Percentiles rank a stretch among this genome's conserved stretches.
These are phyloP conservation scores for Sarcocystis neurona DNA, from an alignment of 169 alveolate species.

Conservation along the genomic window DNA sequence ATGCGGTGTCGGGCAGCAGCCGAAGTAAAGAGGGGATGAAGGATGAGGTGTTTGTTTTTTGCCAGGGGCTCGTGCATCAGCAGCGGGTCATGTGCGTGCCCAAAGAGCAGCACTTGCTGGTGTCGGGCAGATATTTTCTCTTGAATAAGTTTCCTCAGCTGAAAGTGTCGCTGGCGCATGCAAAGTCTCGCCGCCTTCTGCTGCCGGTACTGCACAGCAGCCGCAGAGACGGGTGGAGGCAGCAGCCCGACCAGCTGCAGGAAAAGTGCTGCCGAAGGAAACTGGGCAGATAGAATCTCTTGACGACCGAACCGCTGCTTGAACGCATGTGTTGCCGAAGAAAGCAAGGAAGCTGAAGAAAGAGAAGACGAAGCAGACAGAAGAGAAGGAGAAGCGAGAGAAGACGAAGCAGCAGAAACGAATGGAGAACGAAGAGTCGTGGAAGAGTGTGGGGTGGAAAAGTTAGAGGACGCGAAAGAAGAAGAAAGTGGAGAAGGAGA, in stretches of 20 bases:
- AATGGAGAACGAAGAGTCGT: not conserved
- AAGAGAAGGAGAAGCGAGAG: not conserved
- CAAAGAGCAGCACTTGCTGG: not conserved
- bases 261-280: not conserved
- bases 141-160: not conserved
- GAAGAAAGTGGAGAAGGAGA: no score
- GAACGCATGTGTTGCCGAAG: not conserved
- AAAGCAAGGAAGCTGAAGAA: not conserved
- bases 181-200: not conserved
- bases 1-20: not conserved
- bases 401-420: not conserved
- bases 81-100: not conserved
- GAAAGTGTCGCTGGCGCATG: not conserved
- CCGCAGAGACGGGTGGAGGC: not conserved
- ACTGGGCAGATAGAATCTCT: constrained; percentile 5
- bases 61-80: not conserved
- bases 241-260: not conserved
- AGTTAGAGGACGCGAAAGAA: not conserved
- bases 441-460: no score
- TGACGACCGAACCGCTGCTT: not conserved
- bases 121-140: not conserved
- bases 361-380: not conserved
- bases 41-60: not conserved
- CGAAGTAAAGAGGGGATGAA: constrained; percentile 5
- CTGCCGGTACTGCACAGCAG: not conserved